Conservation (phyloP, 331 rosid genomes). For the Quercus lobata region DNA sequence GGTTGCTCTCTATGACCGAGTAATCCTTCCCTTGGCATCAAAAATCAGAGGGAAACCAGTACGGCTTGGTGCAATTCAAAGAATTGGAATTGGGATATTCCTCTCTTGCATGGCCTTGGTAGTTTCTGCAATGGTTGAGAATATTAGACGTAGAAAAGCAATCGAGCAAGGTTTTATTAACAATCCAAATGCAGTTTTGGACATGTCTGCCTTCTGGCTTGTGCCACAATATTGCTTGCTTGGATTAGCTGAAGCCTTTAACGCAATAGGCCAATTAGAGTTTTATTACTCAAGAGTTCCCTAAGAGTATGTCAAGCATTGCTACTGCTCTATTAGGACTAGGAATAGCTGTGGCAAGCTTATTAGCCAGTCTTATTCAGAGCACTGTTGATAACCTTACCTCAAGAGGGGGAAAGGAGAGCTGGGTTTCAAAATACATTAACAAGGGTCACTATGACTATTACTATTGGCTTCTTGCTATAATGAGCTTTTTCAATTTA, state of each 20-base stretch:
- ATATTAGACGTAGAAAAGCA: constrained; percentile 36
- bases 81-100: constrained; percentile 60
- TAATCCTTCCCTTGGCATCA: constrained; percentile 52
- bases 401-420: constrained; percentile 49
- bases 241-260: constrained; percentile 69
- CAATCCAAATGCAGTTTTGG: constrained; percentile 33
- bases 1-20: constrained; percentile 50
- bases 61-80: constrained; percentile 31
- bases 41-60: constrained; percentile 43
- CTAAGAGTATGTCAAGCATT: constrained; percentile 69
- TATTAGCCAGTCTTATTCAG: constrained; percentile 44
- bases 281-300: constrained; percentile 64
- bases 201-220: constrained; percentile 72
- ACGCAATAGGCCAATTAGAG: constrained; percentile 55
- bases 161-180: constrained; percentile 27
- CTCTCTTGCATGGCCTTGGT: constrained; percentile 40
- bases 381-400: constrained; percentile 36
- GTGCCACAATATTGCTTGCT: constrained; percentile 38
- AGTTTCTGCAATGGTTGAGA: constrained; percentile 51
- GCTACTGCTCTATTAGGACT: constrained; percentile 46
- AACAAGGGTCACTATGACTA: constrained; percentile 52
- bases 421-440: constrained; percentile 54
- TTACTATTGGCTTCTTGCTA: constrained; percentile 59
- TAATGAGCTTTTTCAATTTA: constrained; percentile 32
- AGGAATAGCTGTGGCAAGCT: constrained; percentile 45